These are phyloP conservation scores for Monilinia aucupariae DNA, from an alignment of 2,329 filamentous ascomycete genomes.

Conservation along the genomic window DNA sequence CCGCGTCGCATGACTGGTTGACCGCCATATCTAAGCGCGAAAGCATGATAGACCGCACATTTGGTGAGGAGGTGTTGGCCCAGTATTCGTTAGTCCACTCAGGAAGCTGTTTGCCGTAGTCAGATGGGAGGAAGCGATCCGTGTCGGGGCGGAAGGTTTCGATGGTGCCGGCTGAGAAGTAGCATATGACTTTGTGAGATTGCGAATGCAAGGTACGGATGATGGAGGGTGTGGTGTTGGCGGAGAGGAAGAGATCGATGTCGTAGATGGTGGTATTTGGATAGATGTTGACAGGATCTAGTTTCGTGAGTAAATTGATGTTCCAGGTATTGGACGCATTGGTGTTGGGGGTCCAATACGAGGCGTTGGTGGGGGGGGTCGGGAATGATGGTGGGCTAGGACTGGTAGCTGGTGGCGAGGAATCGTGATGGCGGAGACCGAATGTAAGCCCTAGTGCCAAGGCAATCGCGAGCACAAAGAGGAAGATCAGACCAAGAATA, in stretches of 20 bases:
- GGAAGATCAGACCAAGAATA: conserved; percentile 11
- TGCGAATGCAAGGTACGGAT: conserved; percentile 44
- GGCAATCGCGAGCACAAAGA: conserved; percentile 12
- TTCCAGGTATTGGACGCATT: conserved; percentile 17
- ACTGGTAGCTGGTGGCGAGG: not conserved
- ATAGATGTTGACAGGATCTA: conserved; percentile 22
- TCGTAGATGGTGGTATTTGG: conserved; percentile 34
- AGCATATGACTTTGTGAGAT: conserved; percentile 62
- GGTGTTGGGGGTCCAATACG: conserved; percentile 12
- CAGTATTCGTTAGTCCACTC: conserved; percentile 64
- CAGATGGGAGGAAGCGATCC: conserved; percentile 46
- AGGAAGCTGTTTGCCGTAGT: conserved; percentile 51
- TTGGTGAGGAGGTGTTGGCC: conserved; percentile 52
- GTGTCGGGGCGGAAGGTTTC: conserved; percentile 56
- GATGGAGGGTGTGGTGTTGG: conserved; percentile 42
- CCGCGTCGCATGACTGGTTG: conserved; percentile 59
- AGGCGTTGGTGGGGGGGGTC: conserved; percentile 8
- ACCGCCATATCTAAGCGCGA: conserved; percentile 52
- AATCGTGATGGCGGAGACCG: conserved; percentile 4
- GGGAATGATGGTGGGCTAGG: conserved; percentile 1
- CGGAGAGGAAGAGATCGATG: conserved; percentile 33
- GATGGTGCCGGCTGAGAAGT: conserved; percentile 67
- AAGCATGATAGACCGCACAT: conserved; percentile 59
- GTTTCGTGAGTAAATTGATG: conserved; percentile 11
- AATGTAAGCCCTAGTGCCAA: conserved; percentile 12